phyloP scores from a whole-genome alignment of 768 basidiomycete genomes.

The Leucocoprinus birnbaumii region DNA sequence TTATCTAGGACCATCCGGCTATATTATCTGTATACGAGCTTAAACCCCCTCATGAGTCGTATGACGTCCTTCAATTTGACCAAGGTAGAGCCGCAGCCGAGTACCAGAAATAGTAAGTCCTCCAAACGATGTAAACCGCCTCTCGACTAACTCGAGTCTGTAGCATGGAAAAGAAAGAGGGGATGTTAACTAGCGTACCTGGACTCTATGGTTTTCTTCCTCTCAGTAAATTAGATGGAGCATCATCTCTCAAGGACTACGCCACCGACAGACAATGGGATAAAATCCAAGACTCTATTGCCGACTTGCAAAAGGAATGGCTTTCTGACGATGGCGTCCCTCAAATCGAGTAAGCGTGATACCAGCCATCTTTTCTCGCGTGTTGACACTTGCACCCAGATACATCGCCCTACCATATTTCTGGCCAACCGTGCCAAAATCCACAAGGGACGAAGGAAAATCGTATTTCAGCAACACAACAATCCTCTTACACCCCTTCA shows the following conservation, averaged over 20 bases:
- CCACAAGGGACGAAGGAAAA: neutral
- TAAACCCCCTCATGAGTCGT: conserved; percentile 2
- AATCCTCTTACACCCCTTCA: conserved; percentile 29
- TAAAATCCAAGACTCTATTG: conserved; percentile 3
- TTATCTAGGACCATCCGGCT: conserved; percentile 8
- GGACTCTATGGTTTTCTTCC: conserved; percentile 1
- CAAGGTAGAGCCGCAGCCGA: neutral
- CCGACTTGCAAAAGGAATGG: conserved; percentile 2
- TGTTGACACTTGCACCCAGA: neutral
- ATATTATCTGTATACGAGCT: conserved; percentile 5
- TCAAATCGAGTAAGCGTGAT: conserved; percentile 6
- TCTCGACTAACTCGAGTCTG: neutral
- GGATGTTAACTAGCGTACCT: neutral
- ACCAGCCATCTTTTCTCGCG: neutral
- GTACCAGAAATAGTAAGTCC: neutral
- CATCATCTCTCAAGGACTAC: neutral
- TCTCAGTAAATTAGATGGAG: neutral
- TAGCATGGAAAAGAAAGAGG: neutral
- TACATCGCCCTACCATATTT: neutral
- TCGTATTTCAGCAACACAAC: conserved; percentile 8
- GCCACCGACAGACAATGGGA: neutral
- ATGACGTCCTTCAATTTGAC: neutral
- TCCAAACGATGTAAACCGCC: neutral
- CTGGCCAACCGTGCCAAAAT: neutral
- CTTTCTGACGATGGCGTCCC: neutral